A percentile compares a stretch with the other conserved stretches of the same genome.
Conservation (phyloP, 352 stramenopile genomes). For the Pythium scleroteichum region DNA sequence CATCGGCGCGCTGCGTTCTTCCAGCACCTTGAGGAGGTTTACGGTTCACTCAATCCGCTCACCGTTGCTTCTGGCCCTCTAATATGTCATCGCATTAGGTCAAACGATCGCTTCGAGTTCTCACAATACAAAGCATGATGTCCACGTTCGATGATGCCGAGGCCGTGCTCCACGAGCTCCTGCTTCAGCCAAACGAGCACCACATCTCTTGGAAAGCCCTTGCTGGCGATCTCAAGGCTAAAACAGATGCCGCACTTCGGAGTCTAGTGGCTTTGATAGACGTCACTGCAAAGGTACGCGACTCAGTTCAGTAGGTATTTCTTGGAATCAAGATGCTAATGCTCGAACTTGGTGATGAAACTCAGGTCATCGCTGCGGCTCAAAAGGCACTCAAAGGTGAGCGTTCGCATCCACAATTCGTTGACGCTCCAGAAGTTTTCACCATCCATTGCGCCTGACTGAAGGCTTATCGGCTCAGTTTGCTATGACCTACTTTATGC, state of each 20-base stretch:
- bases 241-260: slow-evolving; percentile 48
- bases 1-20: slow-evolving; percentile 82
- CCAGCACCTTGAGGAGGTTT: slow-evolving; percentile 67
- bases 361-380: slow-evolving; percentile 45
- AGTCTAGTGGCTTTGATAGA: slow-evolving; percentile 39
- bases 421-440: too few species aligned
- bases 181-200: slow-evolving; percentile 49
- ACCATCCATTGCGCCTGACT: too few species aligned
- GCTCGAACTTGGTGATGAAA: background rate
- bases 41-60: background rate
- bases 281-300: slow-evolving; percentile 32
- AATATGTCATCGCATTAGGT: slow-evolving; percentile 33
- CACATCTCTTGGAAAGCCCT: slow-evolving; percentile 81
- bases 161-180: slow-evolving; percentile 46
- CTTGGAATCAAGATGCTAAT: too few species aligned
- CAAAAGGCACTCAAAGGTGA: slow-evolving; percentile 76
- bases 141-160: slow-evolving; percentile 40
- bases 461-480: slow-evolving; percentile 68
- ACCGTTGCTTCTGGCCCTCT: background rate
- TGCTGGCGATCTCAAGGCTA: slow-evolving; percentile 56
- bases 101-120: slow-evolving; percentile 60
- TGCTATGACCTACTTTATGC: slow-evolving; percentile 88
- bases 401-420: too few species aligned
- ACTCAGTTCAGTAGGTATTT: too few species aligned
- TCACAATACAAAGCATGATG: slow-evolving; percentile 42